Evolutionary conservation across 148 eudicot genomes (phyloP).

Genomic region (Fallopia convolvulus): DNA sequence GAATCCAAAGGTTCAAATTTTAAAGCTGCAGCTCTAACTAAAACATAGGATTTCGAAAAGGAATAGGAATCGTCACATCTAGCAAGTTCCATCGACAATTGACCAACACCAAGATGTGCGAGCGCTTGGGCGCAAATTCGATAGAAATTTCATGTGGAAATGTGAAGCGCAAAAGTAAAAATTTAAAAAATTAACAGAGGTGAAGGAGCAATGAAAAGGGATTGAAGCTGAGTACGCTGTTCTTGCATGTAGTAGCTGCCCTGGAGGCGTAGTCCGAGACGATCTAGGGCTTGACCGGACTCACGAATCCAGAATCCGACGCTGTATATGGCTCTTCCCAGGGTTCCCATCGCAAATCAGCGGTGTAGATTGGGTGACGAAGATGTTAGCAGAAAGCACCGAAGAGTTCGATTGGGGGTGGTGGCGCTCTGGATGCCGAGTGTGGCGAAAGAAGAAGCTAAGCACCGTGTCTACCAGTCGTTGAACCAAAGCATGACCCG

Average conservation of each 20-base stretch:
- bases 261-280: constrained; percentile 84
- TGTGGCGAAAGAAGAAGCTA: constrained; percentile 1
- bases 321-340: constrained; percentile 77
- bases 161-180: background rate
- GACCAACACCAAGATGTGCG: background rate
- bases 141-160: background rate
- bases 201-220: background rate
- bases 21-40: background rate
- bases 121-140: background rate
- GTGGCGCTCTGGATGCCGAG: background rate
- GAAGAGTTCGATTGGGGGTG: background rate
- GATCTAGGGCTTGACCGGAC: constrained; percentile 94
- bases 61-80: background rate
- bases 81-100: background rate
- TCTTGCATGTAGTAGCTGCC: constrained; percentile 72
- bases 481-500: background rate
- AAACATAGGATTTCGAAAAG: background rate
- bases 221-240: constrained; percentile 38
- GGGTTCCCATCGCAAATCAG: constrained; percentile 42
- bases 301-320: constrained; percentile 94
- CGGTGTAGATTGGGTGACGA: background rate
- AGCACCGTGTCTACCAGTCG: constrained; percentile 8
- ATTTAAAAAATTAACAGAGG: background rate
- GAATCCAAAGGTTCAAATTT: background rate
- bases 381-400: background rate